Conservation (phyloP, 202 grass and related monocot genomes). For the Dendrocalamus latiflorus region DNA sequence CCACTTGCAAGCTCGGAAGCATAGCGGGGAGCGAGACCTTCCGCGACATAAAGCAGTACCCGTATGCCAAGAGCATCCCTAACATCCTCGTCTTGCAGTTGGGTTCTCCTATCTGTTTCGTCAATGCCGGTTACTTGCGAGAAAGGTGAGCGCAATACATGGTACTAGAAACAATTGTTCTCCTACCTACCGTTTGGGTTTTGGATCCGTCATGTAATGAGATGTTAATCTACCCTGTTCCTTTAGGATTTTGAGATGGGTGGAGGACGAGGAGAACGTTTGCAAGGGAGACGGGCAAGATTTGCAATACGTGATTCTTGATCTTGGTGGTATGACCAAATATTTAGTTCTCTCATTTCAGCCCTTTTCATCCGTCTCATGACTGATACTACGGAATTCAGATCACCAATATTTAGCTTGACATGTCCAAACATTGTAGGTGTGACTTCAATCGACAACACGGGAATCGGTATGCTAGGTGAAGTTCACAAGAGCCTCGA, state of each 20-base stretch:
- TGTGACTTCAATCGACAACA: constrained; percentile 80
- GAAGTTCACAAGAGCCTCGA: constrained; percentile 61
- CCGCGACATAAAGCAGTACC: constrained; percentile 67
- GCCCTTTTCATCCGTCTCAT: background rate
- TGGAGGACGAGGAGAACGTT: constrained; percentile 56
- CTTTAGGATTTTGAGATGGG: constrained; percentile 83
- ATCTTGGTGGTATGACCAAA: constrained; percentile 62
- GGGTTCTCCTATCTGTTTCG: constrained; percentile 76
- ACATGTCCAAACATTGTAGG: constrained; percentile 34
- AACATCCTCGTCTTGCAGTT: constrained; percentile 65
- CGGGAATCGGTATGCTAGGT: constrained; percentile 62
- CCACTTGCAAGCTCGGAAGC: constrained; percentile 70
- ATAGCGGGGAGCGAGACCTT: constrained; percentile 57
- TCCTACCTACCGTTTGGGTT: background rate
- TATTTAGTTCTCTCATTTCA: background rate
- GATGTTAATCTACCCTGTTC: constrained; percentile 3
- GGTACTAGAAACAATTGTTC: background rate
- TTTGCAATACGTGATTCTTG: constrained; percentile 60
- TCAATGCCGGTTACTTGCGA: constrained; percentile 69
- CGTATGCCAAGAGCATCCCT: constrained; percentile 39
- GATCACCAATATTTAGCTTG: background rate
- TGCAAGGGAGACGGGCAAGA: constrained; percentile 40
- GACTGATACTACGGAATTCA: background rate
- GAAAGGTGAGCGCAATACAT: constrained; percentile 50
- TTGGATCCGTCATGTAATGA: background rate